Conservation (phyloP, 2,329 filamentous ascomycete species). For the Aspergillus sp. region DNA sequence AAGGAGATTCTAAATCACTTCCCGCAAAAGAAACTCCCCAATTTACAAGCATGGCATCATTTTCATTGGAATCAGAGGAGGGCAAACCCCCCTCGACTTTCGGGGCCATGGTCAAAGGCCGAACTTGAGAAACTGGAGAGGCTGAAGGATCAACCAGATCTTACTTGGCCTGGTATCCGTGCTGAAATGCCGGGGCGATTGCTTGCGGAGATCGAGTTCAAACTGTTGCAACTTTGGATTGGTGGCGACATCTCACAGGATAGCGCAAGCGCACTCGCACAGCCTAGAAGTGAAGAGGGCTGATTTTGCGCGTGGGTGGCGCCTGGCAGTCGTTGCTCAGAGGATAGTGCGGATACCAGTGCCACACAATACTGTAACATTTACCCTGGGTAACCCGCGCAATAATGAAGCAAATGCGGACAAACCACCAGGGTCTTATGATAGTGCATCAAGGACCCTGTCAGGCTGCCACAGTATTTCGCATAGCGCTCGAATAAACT, state of each 20-base stretch:
- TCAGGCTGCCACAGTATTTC: background rate
- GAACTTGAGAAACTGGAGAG: conserved; percentile 27
- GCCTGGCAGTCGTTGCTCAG: background rate
- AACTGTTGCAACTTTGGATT: conserved; percentile 34
- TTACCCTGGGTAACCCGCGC: background rate
- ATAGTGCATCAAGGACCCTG: background rate
- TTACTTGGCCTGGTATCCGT: conserved; percentile 33
- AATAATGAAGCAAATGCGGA: background rate
- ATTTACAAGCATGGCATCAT: conserved; percentile 28
- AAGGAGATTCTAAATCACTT: conserved; percentile 31
- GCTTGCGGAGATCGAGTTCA: conserved; percentile 33
- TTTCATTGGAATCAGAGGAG: conserved; percentile 31
- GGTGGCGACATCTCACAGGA: conserved; percentile 19
- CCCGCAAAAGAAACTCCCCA: conserved; percentile 23
- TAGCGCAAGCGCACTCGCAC: conserved; percentile 2
- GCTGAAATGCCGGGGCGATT: conserved; percentile 29
- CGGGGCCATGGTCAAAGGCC: conserved; percentile 29
- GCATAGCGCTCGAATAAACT: background rate
- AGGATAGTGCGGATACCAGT: background rate
- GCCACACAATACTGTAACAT: background rate
- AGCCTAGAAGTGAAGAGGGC: background rate
- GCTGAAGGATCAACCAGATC: conserved; percentile 26
- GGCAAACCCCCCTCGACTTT: conserved; percentile 26
- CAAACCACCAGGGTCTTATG: background rate
- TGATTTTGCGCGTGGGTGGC: background rate